Percentiles rank a stretch among this genome's conserved stretches.
Conservation (phyloP, 345 rosid genomes). For the Populus euphratica region DNA sequence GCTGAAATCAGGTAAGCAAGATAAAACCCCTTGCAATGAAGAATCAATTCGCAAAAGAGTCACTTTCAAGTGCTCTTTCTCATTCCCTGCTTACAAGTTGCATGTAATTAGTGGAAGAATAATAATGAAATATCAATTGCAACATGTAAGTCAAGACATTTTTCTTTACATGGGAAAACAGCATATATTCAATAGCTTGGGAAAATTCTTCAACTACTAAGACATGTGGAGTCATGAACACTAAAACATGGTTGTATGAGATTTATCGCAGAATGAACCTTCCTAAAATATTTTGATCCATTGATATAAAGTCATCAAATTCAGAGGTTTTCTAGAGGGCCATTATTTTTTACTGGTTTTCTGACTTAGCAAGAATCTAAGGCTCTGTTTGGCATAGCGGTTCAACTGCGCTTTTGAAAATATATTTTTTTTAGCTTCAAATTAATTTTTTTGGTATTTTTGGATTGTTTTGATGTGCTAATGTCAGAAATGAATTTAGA, state of each 20-base stretch:
- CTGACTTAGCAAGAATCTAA: neutral
- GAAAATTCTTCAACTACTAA: neutral
- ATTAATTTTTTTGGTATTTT: no score
- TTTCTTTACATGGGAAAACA: conserved; percentile 4
- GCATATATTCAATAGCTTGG: neutral
- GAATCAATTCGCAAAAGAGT: conserved; percentile 97
- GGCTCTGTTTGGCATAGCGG: no score
- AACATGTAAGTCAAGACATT: neutral
- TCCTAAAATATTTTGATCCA: neutral
- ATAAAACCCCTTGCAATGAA: conserved; percentile 91
- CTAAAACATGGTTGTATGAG: neutral
- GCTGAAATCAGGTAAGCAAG: conserved; percentile 97
- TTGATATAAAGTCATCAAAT: neutral
- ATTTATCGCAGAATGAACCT: neutral
- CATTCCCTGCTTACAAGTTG: conserved; percentile 64
- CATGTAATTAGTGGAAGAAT: conserved; percentile 12
- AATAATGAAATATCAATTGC: neutral
- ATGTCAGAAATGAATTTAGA: no score
- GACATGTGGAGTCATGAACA: neutral
- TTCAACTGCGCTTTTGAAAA: no score
- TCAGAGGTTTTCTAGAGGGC: neutral
- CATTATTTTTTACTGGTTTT: neutral
- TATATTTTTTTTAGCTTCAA: no score
- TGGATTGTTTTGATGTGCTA: no score
- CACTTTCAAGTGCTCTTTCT: conserved; percentile 96